Base-by-base conservation (phyloP, 1,284 basidiomycete genomes). In the Sanghuangporus baumii region DNA sequence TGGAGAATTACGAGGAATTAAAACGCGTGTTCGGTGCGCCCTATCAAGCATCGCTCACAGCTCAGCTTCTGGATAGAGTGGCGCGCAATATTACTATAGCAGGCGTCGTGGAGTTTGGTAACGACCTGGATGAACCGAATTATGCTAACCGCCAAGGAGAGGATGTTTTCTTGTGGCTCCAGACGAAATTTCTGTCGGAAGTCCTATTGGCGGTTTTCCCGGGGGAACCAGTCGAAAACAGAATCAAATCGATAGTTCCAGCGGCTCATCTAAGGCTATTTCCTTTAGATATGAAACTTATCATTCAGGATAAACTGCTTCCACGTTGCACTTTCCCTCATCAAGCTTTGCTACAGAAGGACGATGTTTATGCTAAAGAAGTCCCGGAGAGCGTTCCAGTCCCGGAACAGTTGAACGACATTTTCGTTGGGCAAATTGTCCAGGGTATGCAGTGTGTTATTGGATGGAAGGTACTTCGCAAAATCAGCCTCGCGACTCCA, bases 51-150 rank as follows among this genome's bases (percentile, higher is more conserved):
- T 40, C 37, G n/a, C 23, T 52, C 12, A 71, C 74, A 11, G 62
- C 66, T 36, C 70, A 74, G 8, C 81, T 84, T 76, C 71, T 83
- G 6, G 62, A 75, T 8, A 73, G 79, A 50, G 72, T 74, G 20
- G 75, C 73, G 2, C 71, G 76, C 41, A 79, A 79, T 65, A 74
- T 80, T 20, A 62, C 75, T 6, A 71, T 78, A 50, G 72, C 74
- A 26, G 76, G 73, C 2, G 43, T n/a, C 4, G 43, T 46, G n/a
- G 43, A 46, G 43, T 46, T 46, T 18, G 70, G 16, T 16, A 23
- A 54, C 7, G 52, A 51, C 20, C 54, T 51, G 18, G 31, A 36
- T 55, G 56, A 26, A 1, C 47, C 6, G 40, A 46, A n/a, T 3
- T 47, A 16, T 26, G n/a, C 16, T 2, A 2, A 9, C 2, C 37